Percentiles rank a stretch among this genome's conserved stretches.
phyloP scores from a whole-genome alignment of 1,284 basidiomycete genomes.

The Phlebopus sp. region DNA sequence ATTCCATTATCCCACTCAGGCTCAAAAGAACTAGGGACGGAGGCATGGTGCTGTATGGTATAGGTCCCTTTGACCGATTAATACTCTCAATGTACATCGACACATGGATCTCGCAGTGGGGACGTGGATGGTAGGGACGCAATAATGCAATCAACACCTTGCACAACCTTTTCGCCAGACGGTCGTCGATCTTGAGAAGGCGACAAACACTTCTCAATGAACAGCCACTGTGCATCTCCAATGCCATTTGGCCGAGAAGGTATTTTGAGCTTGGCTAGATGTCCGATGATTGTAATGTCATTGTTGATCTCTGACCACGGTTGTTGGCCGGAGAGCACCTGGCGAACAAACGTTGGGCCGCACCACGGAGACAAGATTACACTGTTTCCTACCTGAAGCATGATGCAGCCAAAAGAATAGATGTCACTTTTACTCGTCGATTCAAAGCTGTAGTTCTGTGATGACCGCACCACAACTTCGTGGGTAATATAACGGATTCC shows the following conservation, averaged over 20 bases:
- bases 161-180: slow-evolving; percentile 1
- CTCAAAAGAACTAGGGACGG: too few species aligned
- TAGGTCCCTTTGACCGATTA: too few species aligned
- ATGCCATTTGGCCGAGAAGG: slow-evolving; percentile 6
- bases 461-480: too few species aligned
- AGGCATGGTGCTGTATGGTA: too few species aligned
- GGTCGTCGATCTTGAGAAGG: slow-evolving; percentile 5
- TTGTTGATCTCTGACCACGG: slow-evolving; percentile 9
- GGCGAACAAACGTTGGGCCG: background rate
- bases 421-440: slow-evolving; percentile 11
- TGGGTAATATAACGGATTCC: too few species aligned
- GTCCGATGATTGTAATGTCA: background rate
- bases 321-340: slow-evolving; percentile 11
- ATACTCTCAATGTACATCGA: too few species aligned
- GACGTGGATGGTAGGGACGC: too few species aligned
- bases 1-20: too few species aligned
- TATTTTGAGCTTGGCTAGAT: slow-evolving; percentile 3
- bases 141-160: slow-evolving; percentile 30
- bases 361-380: too few species aligned
- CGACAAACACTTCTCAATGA: slow-evolving; percentile 12
- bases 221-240: slow-evolving; percentile 4
- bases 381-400: too few species aligned
- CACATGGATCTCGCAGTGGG: too few species aligned
- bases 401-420: slow-evolving; percentile 11
- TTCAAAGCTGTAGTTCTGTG: too few species aligned